Evolutionary conservation across 2,329 filamentous ascomycete genomes (phyloP).

Genomic region (Rugonectria rugulosa): DNA sequence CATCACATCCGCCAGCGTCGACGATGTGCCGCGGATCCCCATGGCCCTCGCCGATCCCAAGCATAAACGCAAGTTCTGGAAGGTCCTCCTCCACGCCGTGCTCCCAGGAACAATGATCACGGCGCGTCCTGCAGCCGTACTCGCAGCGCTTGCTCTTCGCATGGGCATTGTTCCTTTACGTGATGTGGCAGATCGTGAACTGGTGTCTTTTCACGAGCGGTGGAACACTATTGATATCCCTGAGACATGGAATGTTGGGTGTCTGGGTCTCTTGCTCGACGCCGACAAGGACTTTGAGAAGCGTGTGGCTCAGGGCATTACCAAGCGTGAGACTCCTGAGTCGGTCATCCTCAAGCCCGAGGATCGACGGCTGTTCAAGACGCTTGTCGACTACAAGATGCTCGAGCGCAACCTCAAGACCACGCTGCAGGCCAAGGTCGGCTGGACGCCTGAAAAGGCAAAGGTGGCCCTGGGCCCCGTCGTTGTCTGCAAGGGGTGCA

Average conservation of each 20-base stretch:
- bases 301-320: conserved; percentile 36
- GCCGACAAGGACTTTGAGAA: conserved; percentile 49
- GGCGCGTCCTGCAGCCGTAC: conserved; percentile 52
- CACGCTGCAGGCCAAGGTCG: conserved; percentile 50
- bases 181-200: conserved; percentile 49
- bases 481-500: conserved; percentile 50
- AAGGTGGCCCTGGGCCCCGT: conserved; percentile 52
- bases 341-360: conserved; percentile 42
- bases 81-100: conserved; percentile 55
- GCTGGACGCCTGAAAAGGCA: conserved; percentile 56
- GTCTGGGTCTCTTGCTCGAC: conserved; percentile 54
- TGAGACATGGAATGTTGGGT: conserved; percentile 58
- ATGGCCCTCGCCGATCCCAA: conserved; percentile 48
- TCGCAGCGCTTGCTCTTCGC: conserved; percentile 56
- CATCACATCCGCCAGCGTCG: conserved; percentile 42
- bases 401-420: conserved; percentile 56
- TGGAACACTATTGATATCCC: conserved; percentile 58
- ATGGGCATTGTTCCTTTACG: conserved; percentile 55
- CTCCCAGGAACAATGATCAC: conserved; percentile 57
- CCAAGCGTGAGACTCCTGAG: conserved; percentile 15
- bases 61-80: conserved; percentile 53
- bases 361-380: conserved; percentile 53
- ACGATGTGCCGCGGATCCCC: conserved; percentile 52
- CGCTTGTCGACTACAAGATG: conserved; percentile 55
- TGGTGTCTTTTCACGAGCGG: conserved; percentile 49